These are phyloP conservation scores for Pseudocercospora fuligena DNA, from an alignment of 2,329 filamentous ascomycete genomes.

Conservation along the genomic window DNA sequence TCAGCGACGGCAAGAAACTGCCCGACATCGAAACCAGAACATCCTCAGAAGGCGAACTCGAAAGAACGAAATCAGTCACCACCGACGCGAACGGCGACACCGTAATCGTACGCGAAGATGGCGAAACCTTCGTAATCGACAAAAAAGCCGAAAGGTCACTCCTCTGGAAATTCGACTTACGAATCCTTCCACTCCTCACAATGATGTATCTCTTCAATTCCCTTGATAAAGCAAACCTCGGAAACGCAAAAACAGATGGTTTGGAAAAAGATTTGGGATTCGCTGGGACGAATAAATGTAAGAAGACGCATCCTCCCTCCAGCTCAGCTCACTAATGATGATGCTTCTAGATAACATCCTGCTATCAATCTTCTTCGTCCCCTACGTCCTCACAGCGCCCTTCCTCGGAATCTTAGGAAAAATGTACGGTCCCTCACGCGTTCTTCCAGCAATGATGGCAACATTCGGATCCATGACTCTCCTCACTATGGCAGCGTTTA, in stretches of 20 bases:
- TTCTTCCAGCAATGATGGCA: conserved; percentile 64
- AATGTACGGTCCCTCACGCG: conserved; percentile 66
- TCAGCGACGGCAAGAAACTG: conserved; percentile 16
- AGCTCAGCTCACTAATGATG: too few species aligned
- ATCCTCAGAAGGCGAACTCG: conserved; percentile 8
- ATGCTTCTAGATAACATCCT: conserved; percentile 67
- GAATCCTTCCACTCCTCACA: conserved; percentile 62
- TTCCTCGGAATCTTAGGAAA: conserved; percentile 70
- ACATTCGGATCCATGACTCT: conserved; percentile 69
- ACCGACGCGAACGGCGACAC: conserved; percentile 29
- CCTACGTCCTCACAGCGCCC: conserved; percentile 72
- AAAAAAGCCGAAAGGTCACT: conserved; percentile 54
- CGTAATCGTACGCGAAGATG: conserved; percentile 30
- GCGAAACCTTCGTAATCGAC: conserved; percentile 44
- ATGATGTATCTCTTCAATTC: conserved; percentile 65
- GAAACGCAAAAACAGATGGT: conserved; percentile 51
- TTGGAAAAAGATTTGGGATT: conserved; percentile 63
- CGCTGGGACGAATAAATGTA: conserved; percentile 56
- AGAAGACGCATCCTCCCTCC: not conserved
- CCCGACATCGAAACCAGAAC: conserved; percentile 19
- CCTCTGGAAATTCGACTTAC: conserved; percentile 60
- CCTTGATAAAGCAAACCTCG: conserved; percentile 52
- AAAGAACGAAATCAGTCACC: conserved; percentile 25
- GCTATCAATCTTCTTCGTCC: conserved; percentile 74
- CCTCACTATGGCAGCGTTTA: conserved; percentile 59